Base-by-base conservation (phyloP, 805 yeast species). In the Clavispora santaluciae region DNA sequence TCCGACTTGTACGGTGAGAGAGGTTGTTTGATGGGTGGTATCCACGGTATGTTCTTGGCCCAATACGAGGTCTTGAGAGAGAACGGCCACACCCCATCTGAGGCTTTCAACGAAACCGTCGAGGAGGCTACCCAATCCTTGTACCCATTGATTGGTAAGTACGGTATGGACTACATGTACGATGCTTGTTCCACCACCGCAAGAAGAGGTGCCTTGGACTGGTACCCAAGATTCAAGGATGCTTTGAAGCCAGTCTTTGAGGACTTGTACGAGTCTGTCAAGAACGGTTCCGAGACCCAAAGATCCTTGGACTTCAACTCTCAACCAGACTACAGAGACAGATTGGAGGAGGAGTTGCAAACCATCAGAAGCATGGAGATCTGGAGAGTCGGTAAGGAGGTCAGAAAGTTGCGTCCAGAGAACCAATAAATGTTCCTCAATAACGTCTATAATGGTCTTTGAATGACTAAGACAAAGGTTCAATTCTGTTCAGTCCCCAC, bases 141-240 rank as follows among this genome's bases (percentile, higher is more conserved):
- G 63, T 93, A 93, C 86, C 99, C 99, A 74, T 83, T 93, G 79
- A 72, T 93, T 60, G 99, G 99, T 76, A 89, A 88, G 75, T 86
- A 93, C 81, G 99, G 99, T 78, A 93, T 93, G 99, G 99, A 93
- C 76, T 93, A 93, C 91, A 93, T 93, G 99, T 93, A 93, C 83
- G 98, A 93, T 68, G 99, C 99, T 62, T 93, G 99, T 77, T 93
- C 99, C 57, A 93, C 99, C 66, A 93, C 99, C 57, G 99, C 99
- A 63, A 89, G 98, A 82, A 88, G 99, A 79, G 99, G 99, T 81
- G 99, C 99, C 68, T 81, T 93, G 62, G 99, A 93, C 79, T 93
- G 99, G 99, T 91, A 93, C 80, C 98, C 98, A 73, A 77, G 85
- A 73, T 93, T 93, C 89, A 90, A 90, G 82, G 91, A 87, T 59